phyloP scores from a whole-genome alignment of 768 basidiomycete genomes.

The Obba rivulosa region DNA sequence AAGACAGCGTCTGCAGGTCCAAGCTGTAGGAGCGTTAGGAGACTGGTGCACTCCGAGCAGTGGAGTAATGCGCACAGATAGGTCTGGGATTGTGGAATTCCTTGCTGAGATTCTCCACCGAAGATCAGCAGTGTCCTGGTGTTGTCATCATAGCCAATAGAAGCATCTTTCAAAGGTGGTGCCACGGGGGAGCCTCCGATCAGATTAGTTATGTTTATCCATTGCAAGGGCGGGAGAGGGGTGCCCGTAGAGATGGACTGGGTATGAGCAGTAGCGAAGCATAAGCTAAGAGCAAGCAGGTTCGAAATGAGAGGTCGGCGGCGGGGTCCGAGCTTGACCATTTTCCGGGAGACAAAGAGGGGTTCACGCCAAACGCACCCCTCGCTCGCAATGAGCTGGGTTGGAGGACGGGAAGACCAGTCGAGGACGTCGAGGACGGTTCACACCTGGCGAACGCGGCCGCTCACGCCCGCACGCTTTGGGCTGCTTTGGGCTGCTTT shows the following conservation, averaged over 20 bases:
- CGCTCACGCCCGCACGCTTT: conserved; percentile 1
- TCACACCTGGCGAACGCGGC: no score
- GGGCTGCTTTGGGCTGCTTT: conserved; percentile 1
- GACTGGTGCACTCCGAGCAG: background rate
- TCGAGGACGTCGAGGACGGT: no score
- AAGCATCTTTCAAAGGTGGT: conserved; percentile 63
- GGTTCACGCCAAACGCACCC: conserved; percentile 15
- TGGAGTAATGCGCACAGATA: conserved; percentile 47
- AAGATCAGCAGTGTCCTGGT: conserved; percentile 64
- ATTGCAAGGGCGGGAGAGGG: conserved; percentile 59
- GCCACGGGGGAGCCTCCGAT: conserved; percentile 50
- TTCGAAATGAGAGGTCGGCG: conserved; percentile 8
- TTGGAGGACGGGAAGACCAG: conserved; percentile 8
- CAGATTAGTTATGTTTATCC: conserved; percentile 62
- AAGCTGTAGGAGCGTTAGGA: conserved; percentile 36
- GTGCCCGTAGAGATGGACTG: conserved; percentile 49
- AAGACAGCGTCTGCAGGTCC: conserved; percentile 53
- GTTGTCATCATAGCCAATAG: conserved; percentile 50
- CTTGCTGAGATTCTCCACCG: conserved; percentile 67
- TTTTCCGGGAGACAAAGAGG: conserved; percentile 5
- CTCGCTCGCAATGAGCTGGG: conserved; percentile 22
- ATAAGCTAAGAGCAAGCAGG: conserved; percentile 18
- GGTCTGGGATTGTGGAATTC: conserved; percentile 57
- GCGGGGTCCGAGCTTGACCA: conserved; percentile 6
- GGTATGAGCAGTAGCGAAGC: conserved; percentile 26